phyloP scores from a whole-genome alignment of 306 rosid species.

The Biancaea sappan region DNA sequence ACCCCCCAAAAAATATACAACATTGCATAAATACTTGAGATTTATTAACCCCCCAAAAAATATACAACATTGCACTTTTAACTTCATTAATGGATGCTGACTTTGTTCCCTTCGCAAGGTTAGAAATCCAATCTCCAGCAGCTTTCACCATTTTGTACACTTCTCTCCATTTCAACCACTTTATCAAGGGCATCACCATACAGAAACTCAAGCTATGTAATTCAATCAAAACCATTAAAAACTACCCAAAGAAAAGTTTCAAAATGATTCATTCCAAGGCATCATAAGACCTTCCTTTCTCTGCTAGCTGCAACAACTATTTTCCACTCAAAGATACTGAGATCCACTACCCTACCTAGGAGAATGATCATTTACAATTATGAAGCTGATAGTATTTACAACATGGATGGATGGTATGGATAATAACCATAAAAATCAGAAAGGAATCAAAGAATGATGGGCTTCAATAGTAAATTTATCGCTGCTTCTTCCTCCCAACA shows the following conservation, averaged over 20 bases:
- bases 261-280: slow-evolving; percentile 41
- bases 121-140: neutral
- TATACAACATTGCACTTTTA: slow-evolving; percentile 7
- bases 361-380: slow-evolving; percentile 71
- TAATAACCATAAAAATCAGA: slow-evolving; percentile 41
- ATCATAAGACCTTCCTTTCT: slow-evolving; percentile 38
- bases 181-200: neutral
- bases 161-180: neutral
- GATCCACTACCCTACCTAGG: slow-evolving; percentile 57
- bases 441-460: slow-evolving; percentile 75
- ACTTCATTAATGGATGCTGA: neutral
- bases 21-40: no score
- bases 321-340: slow-evolving; percentile 47
- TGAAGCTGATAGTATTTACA: slow-evolving; percentile 70
- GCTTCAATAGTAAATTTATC: slow-evolving; percentile 36
- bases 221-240: neutral
- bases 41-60: slow-evolving; percentile 24
- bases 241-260: neutral
- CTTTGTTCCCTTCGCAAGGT: neutral
- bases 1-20: slow-evolving; percentile 25
- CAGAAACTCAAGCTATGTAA: neutral
- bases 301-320: slow-evolving; percentile 43
- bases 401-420: slow-evolving; percentile 43
- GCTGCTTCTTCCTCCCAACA: slow-evolving; percentile 66
- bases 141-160: neutral